A percentile compares a stretch with the other conserved stretches of the same genome.
These are phyloP conservation scores for Colletotrichum somersetense DNA, from an alignment of 2,329 filamentous ascomycete species.

Conservation along the genomic window DNA sequence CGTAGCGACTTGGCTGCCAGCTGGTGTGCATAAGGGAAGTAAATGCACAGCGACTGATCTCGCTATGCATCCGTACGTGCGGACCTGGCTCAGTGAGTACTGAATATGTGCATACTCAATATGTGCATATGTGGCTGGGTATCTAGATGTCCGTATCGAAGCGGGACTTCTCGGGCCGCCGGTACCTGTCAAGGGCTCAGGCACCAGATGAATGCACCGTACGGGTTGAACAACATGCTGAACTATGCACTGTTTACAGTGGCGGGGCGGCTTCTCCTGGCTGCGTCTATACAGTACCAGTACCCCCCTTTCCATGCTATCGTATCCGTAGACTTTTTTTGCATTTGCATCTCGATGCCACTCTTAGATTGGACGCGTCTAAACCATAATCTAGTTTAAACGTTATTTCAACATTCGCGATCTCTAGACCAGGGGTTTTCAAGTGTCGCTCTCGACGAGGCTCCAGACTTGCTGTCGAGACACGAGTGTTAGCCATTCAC, in stretches of 20 bases:
- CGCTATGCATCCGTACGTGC: too few species aligned
- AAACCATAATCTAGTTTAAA: background rate
- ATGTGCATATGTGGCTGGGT: too few species aligned
- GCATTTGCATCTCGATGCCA: background rate
- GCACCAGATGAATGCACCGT: background rate
- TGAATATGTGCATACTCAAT: background rate
- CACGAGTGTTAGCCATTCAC: background rate
- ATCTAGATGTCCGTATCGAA: too few species aligned
- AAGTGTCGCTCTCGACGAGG: background rate
- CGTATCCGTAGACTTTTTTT: background rate
- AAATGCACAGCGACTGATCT: background rate
- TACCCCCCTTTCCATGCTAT: background rate
- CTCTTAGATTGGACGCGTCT: background rate
- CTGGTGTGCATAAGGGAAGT: background rate
- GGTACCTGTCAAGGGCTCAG: too few species aligned
- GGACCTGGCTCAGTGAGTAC: too few species aligned
- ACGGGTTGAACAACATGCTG: too few species aligned
- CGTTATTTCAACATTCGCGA: background rate
- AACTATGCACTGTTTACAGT: background rate
- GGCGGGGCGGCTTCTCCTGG: background rate
- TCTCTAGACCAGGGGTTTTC: background rate
- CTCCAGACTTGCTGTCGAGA: background rate
- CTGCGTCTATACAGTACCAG: slow-evolving; percentile 8
- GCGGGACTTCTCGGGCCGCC: background rate
- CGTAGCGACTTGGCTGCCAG: background rate